These are phyloP conservation scores for Alternaria sp. DNA, from an alignment of 2,329 filamentous ascomycete genomes.

Conservation along the genomic window DNA sequence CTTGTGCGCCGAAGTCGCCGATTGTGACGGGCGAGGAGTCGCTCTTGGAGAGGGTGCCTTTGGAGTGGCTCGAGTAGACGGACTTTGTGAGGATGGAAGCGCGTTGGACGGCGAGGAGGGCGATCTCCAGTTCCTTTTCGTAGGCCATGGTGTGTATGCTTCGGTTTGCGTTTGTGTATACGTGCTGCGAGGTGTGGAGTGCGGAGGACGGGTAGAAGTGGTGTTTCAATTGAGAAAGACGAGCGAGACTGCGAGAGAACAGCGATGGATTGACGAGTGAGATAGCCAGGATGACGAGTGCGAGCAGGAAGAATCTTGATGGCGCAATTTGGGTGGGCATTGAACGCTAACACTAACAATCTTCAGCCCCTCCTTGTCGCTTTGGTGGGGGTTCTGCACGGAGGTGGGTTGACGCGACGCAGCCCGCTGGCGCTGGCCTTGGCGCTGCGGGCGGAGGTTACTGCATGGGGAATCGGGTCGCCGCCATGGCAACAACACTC, in stretches of 20 bases:
- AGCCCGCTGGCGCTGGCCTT: conserved; percentile 1
- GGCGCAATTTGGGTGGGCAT: conserved; percentile 33
- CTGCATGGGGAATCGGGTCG: conserved; percentile 15
- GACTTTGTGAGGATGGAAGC: conserved; percentile 76
- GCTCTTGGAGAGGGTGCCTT: conserved; percentile 91
- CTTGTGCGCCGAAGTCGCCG: conserved; percentile 96
- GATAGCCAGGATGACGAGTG: conserved; percentile 41
- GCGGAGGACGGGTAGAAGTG: conserved; percentile 39
- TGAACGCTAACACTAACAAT: conserved; percentile 22
- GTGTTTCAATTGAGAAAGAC: conserved; percentile 39
- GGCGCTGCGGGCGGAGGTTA: conserved; percentile 28
- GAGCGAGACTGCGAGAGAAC: conserved; percentile 35
- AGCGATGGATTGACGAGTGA: conserved; percentile 36
- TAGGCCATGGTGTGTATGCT: conserved; percentile 58
- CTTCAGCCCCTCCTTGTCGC: conserved; percentile 20
- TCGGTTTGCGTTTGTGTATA: conserved; percentile 15
- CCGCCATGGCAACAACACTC: conserved; percentile 26
- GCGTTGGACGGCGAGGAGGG: conserved; percentile 87
- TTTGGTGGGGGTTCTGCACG: conserved; percentile 22
- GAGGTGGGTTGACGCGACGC: conserved; percentile 16
- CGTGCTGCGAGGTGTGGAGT: conserved; percentile 12
- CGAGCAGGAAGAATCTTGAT: conserved; percentile 40
- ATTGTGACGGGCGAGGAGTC: conserved; percentile 97
- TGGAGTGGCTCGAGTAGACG: conserved; percentile 86
- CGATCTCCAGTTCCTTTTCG: conserved; percentile 78